Percentiles rank a stretch among this genome's conserved stretches.
phyloP scores from a whole-genome alignment of 1,284 basidiomycete genomes.

The Ceratobasidium sp. region DNA sequence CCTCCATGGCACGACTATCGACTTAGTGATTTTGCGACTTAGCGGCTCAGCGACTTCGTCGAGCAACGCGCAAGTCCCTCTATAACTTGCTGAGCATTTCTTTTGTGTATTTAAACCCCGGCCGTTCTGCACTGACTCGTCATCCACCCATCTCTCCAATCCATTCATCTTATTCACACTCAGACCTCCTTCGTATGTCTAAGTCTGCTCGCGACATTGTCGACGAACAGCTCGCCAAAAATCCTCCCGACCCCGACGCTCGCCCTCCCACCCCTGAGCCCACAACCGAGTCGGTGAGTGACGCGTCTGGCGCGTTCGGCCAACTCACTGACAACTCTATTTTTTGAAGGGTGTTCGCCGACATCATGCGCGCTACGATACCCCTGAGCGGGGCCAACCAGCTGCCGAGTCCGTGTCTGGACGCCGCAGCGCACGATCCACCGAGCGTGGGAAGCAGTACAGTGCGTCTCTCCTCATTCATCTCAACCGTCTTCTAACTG shows the following conservation, averaged over 20 bases:
- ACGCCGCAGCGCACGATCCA: background rate
- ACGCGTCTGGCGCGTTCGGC: too few relatives aligned
- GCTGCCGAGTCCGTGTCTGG: background rate
- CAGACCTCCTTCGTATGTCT: background rate
- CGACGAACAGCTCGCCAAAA: background rate
- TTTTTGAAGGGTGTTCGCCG: background rate
- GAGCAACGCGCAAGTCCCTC: too few relatives aligned
- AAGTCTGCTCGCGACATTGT: too few relatives aligned
- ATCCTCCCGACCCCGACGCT: background rate
- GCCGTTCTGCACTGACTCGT: background rate
- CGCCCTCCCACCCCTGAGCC: background rate
- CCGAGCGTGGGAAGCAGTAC: background rate
- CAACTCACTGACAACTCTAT: too few relatives aligned
- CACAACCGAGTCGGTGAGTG: background rate
- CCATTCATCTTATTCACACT: too few relatives aligned
- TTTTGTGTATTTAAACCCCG: background rate
- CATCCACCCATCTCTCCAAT: background rate
- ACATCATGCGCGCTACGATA: background rate
- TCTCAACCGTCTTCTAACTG: background rate
- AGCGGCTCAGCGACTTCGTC: too few relatives aligned
- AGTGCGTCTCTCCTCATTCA: background rate
- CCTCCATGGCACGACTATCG: too few relatives aligned
- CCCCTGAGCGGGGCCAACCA: background rate
- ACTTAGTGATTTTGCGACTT: too few relatives aligned
- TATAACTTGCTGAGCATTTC: background rate